A percentile compares a stretch with the other conserved stretches of the same genome.
Conservation (phyloP, 495 filamentous ascomycete species). For the Bryoglossum gracile region DNA sequence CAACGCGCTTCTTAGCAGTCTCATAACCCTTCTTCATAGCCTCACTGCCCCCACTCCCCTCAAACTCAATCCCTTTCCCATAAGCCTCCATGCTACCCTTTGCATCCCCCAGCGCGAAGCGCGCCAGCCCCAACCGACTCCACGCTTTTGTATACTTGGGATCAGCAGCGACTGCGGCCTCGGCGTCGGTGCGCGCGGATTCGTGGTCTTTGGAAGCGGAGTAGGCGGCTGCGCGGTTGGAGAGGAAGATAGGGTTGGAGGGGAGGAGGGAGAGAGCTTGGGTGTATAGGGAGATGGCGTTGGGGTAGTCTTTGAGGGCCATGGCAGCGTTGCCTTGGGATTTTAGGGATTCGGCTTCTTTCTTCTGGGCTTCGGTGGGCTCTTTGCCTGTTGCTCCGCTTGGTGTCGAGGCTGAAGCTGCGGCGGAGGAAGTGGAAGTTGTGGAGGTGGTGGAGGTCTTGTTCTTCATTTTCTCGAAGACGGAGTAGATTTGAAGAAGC, state of each 20-base stretch:
- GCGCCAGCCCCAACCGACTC: slow-evolving; percentile 82
- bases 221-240: slow-evolving; percentile 92
- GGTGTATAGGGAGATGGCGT: slow-evolving; percentile 79
- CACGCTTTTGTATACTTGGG: slow-evolving; percentile 95
- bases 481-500: slow-evolving; percentile 82
- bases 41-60: slow-evolving; percentile 80
- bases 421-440: slow-evolving; percentile 21
- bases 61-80: slow-evolving; percentile 81
- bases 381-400: no score
- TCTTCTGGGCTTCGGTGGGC: slow-evolving; percentile 49
- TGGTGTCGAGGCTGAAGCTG: slow-evolving; percentile 27
- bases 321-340: slow-evolving; percentile 90
- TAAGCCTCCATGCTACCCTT: slow-evolving; percentile 94
- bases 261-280: slow-evolving; percentile 74
- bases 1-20: slow-evolving; percentile 76
- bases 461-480: slow-evolving; percentile 89
- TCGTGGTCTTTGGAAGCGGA: slow-evolving; percentile 73
- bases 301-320: slow-evolving; percentile 77
- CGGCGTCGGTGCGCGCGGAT: slow-evolving; percentile 75
- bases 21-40: slow-evolving; percentile 93
- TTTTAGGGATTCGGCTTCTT: slow-evolving; percentile 82
- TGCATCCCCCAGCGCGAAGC: slow-evolving; percentile 83
- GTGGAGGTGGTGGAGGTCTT: slow-evolving; percentile 41
- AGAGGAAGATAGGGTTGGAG: slow-evolving; percentile 90
- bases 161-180: slow-evolving; percentile 76